Evolutionary conservation across 345 rosid species (phyloP).

Genomic region (Viola odorata): DNA sequence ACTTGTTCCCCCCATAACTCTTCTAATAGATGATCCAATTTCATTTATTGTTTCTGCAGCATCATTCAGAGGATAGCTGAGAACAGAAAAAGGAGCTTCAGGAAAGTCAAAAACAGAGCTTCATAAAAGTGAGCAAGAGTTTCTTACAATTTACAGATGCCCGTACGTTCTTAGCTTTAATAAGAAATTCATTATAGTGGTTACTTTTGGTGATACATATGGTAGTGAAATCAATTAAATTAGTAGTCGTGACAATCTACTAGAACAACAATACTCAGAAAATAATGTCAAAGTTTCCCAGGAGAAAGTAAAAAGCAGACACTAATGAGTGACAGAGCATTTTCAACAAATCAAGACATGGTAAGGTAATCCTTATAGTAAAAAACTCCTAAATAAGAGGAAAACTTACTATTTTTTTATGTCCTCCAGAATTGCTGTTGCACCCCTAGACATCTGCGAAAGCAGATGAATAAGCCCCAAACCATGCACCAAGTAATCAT

Average conservation of each 20-base stretch:
- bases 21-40: conserved; percentile 74
- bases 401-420: conserved; percentile 65
- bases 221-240: no score
- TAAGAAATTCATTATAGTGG: no score
- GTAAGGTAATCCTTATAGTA: conserved; percentile 3
- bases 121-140: background rate
- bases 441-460: conserved; percentile 80
- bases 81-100: conserved; percentile 21
- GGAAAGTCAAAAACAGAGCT: background rate
- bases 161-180: no score
- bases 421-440: conserved; percentile 79
- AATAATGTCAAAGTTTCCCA: no score
- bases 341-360: no score
- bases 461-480: conserved; percentile 9
- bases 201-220: no score
- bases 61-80: conserved; percentile 90
- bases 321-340: no score
- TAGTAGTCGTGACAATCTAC: no score
- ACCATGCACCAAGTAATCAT: conserved; percentile 6
- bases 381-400: conserved; percentile 7
- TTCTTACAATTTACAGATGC: background rate
- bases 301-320: no score
- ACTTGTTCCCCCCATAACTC: conserved; percentile 97
- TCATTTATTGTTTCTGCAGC: conserved; percentile 84
- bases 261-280: no score